These are phyloP conservation scores for Glycine tomentella DNA, from an alignment of 306 rosid genomes.

Conservation along the genomic window DNA sequence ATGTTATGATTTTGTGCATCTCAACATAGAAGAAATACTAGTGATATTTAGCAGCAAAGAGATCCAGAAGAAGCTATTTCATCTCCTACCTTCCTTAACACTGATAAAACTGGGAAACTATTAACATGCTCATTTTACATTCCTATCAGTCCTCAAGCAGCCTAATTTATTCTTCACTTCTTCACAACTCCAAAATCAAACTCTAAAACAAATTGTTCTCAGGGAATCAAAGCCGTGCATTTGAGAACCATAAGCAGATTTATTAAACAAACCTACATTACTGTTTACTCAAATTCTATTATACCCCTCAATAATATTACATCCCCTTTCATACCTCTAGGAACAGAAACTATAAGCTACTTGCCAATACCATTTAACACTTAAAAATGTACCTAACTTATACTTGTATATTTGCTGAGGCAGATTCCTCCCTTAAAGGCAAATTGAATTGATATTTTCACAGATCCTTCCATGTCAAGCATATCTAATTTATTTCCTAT, in stretches of 20 bases:
- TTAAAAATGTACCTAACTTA: neutral
- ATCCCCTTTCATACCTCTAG: neutral
- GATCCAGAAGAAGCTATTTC: neutral
- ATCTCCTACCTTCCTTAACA: neutral
- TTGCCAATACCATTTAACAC: conserved; percentile 26
- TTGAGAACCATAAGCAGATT: conserved; percentile 28
- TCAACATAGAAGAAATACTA: neutral
- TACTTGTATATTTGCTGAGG: conserved; percentile 27
- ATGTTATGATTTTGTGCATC: conserved; percentile 1
- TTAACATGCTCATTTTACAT: neutral
- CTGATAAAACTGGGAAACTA: neutral
- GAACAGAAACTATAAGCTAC: conserved; percentile 36
- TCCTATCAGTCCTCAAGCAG: conserved; percentile 7
- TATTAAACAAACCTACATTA: conserved; percentile 16
- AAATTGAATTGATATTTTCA: conserved; percentile 5
- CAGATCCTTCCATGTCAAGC: conserved; percentile 18
- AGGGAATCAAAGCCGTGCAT: conserved; percentile 32
- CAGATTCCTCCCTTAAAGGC: neutral
- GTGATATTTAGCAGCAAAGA: neutral
- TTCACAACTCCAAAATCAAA: conserved; percentile 25
- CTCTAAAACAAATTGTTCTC: neutral
- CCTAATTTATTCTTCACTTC: conserved; percentile 22
- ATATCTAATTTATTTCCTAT: neutral
- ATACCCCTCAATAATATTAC: neutral
- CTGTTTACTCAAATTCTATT: conserved; percentile 14